phyloP scores from a whole-genome alignment of 2,329 filamentous ascomycete genomes.

The Corynespora cassiicola region DNA sequence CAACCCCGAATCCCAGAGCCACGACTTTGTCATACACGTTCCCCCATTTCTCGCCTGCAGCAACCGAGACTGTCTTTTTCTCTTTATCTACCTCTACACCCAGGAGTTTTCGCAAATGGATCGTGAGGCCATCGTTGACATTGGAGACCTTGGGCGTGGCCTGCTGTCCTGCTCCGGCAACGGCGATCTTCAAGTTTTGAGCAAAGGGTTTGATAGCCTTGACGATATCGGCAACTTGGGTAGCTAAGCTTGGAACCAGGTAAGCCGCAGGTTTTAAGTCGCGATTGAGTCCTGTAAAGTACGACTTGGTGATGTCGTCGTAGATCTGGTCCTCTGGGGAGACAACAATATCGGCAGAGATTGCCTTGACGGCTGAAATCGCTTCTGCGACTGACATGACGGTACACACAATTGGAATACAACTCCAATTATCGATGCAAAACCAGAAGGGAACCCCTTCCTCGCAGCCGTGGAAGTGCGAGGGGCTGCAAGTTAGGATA shows the following conservation, averaged over 20 bases:
- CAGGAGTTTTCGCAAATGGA: conserved; percentile 9
- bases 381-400: background rate
- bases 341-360: background rate
- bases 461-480: no score
- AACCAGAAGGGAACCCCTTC: no score
- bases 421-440: no score
- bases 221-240: conserved; percentile 1
- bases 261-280: conserved; percentile 1
- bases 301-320: conserved; percentile 1
- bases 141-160: no score
- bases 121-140: conserved; percentile 20
- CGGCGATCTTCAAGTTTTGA: no score
- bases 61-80: conserved; percentile 5
- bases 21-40: conserved; percentile 11
- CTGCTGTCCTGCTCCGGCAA: no score
- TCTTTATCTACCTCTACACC: conserved; percentile 4
- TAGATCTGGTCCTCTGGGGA: background rate
- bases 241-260: background rate
- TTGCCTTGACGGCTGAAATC: background rate
- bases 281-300: background rate
- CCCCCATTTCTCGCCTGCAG: conserved; percentile 11
- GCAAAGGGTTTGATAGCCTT: conserved; percentile 3
- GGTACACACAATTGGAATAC: no score
- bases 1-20: conserved; percentile 2
- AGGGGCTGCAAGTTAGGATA: no score